Percentiles rank a stretch among this genome's conserved stretches.
phyloP scores from a whole-genome alignment of 2,329 filamentous ascomycete genomes.

The Aspergillus latus region DNA sequence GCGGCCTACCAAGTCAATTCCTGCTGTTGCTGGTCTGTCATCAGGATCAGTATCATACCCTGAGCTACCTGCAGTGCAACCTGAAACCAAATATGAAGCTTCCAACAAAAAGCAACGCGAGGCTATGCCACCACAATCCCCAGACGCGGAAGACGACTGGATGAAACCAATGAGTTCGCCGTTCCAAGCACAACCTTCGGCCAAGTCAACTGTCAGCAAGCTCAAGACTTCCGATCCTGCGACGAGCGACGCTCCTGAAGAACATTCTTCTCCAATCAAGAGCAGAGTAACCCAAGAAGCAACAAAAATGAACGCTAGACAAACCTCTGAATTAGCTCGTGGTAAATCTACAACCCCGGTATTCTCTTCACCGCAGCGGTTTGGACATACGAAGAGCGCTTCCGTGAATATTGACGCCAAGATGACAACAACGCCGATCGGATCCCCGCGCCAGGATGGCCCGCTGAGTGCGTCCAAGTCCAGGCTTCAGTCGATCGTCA shows the following conservation, averaged over 20 bases:
- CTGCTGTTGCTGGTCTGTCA: slow-evolving; percentile 31
- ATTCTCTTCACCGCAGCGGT: slow-evolving; percentile 53
- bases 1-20: slow-evolving; percentile 48
- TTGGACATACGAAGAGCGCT: slow-evolving; percentile 58
- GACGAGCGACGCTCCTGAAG: slow-evolving; percentile 24
- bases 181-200: slow-evolving; percentile 54
- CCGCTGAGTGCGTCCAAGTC: slow-evolving; percentile 90
- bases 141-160: slow-evolving; percentile 57
- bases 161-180: slow-evolving; percentile 54
- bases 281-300: slow-evolving; percentile 20
- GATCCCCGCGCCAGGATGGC: slow-evolving; percentile 67
- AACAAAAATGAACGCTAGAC: slow-evolving; percentile 19
- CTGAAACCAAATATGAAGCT: slow-evolving; percentile 28
- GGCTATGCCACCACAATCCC: slow-evolving; percentile 23
- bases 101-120: slow-evolving; percentile 23
- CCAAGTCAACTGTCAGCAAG: slow-evolving; percentile 62
- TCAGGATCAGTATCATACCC: slow-evolving; percentile 39
- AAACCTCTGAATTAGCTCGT: slow-evolving; percentile 46
- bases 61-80: slow-evolving; percentile 33
- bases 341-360: slow-evolving; percentile 66
- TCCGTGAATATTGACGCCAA: slow-evolving; percentile 57
- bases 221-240: slow-evolving; percentile 44
- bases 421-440: slow-evolving; percentile 57
- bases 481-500: slow-evolving; percentile 86
- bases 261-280: slow-evolving; percentile 9